A percentile compares a stretch with the other conserved stretches of the same genome.
These are phyloP conservation scores for Stagonosporopsis tanaceti DNA, from an alignment of 2,329 filamentous ascomycete species.

Conservation along the genomic window DNA sequence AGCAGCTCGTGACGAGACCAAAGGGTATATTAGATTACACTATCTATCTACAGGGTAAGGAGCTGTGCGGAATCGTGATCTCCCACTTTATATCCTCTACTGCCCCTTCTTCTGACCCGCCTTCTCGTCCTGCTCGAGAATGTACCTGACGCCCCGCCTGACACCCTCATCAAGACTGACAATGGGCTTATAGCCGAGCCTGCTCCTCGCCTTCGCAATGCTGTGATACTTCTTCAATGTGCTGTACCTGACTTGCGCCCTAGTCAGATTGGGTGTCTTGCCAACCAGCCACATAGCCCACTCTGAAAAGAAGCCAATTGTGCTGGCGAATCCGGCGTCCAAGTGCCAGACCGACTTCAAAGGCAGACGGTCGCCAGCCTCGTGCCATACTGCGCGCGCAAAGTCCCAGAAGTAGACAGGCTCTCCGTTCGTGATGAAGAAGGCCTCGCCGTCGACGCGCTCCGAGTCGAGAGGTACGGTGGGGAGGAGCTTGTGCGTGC, in stretches of 20 bases:
- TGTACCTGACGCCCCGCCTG: conserved; percentile 54
- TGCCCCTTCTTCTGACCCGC: conserved; percentile 47
- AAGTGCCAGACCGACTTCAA: conserved; percentile 54
- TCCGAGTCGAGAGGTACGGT: conserved; percentile 54
- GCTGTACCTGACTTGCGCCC: conserved; percentile 66
- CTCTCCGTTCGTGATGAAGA: conserved; percentile 61
- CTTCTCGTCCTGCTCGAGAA: conserved; percentile 44
- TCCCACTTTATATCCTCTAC: conserved; percentile 19
- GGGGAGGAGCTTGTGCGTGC: conserved; percentile 49
- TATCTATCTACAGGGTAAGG: conserved; percentile 20
- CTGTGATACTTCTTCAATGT: conserved; percentile 81
- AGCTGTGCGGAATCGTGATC: not conserved
- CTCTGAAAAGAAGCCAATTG: conserved; percentile 55
- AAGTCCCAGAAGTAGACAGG: conserved; percentile 62
- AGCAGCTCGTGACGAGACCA: not conserved
- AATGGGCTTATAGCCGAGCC: conserved; percentile 74
- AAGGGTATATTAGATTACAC: conserved; percentile 24
- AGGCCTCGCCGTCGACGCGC: conserved; percentile 60
- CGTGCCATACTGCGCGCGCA: conserved; percentile 56
- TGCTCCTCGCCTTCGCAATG: conserved; percentile 75
- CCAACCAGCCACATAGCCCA: conserved; percentile 56
- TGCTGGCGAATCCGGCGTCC: conserved; percentile 51
- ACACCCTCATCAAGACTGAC: conserved; percentile 72
- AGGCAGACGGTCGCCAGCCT: conserved; percentile 51
- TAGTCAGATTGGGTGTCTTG: conserved; percentile 56